A percentile compares a stretch with the other conserved stretches of the same genome.
These are phyloP conservation scores for Chloranthus sessilifolius DNA, from an alignment of 164 flowering plant species.

Conservation along the genomic window DNA sequence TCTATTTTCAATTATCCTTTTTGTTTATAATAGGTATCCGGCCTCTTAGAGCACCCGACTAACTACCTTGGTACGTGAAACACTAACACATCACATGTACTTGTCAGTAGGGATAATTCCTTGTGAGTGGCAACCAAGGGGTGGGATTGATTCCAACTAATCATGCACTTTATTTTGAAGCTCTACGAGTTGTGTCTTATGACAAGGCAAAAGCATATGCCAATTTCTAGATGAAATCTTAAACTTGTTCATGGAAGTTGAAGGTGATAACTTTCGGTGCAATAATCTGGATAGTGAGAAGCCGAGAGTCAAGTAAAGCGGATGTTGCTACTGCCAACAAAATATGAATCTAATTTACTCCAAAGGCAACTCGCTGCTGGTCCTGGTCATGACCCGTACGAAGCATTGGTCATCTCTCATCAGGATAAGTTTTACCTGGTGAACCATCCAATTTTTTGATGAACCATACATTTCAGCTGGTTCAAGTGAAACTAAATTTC, in stretches of 20 bases:
- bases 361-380: conserved; percentile 52
- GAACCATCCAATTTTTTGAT: too few relatives aligned
- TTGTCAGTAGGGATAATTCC: too few relatives aligned
- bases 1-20: too few relatives aligned
- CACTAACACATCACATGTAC: too few relatives aligned
- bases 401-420: conserved; percentile 59
- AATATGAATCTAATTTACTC: conserved; percentile 39
- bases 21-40: too few relatives aligned
- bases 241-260: conserved; percentile 53
- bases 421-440: conserved; percentile 81
- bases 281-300: conserved; percentile 43
- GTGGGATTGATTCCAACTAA: conserved; percentile 82
- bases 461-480: too few relatives aligned
- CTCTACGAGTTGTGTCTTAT: conserved; percentile 73
- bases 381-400: conserved; percentile 50
- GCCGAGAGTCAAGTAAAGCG: conserved; percentile 73
- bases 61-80: too few relatives aligned
- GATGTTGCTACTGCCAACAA: conserved; percentile 78
- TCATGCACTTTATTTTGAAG: conserved; percentile 87
- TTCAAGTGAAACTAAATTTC: too few relatives aligned
- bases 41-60: too few relatives aligned
- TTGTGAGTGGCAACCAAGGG: too few relatives aligned
- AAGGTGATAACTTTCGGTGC: conserved; percentile 35
- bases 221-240: conserved; percentile 48
- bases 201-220: conserved; percentile 78